Base-by-base conservation (phyloP, 2,329 filamentous ascomycete species). In the Rhexocercosporidium sp. region DNA sequence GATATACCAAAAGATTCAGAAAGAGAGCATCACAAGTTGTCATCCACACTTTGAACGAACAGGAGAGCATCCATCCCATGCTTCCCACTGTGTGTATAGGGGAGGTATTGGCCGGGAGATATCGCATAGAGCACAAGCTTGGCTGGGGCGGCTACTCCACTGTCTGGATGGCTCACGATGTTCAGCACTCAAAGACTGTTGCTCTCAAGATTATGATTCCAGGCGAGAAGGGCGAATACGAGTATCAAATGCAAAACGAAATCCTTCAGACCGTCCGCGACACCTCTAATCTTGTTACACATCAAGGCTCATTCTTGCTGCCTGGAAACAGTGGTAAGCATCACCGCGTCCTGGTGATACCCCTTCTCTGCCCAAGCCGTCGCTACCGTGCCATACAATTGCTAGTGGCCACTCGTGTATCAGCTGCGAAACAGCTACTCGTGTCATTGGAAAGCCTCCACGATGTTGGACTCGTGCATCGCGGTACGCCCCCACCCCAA, bases 91-190 rank as follows among this genome's bases (percentile, higher is more conserved):
- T 82, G 12, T 73, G 70, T 4, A 74, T 85, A 4, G 81, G 80
- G 25, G 80, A 84, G 61, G 63, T 72, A 1, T 81, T 84, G 22
- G 60, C 77, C 64, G 76, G 74, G n/a, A 78, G 79, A 59, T 85
- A 84, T 68, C 75, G 76, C 51, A 73, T 83, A 54, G 69, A 81
- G 60, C 78, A 82, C 64, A 84, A 84, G 72, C 72, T 84, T 39
- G 82, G 82, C 37, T 80, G 77, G 47, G 81, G 83, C 29, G 78
- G 78, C 3, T 82, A 74, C 70, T 80, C 81, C 7, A 84, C 81
- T 8, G 79, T 83, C 54, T 84, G 80, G 82, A 78, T 83, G 41
- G 81, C 79, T 47, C 72, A 73, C 5, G 76, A 80, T 70, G 65
- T 68, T 16, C 46, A 61, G 18, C 3, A 53, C 1, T 27, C 51